Conservation (phyloP, 805 yeast genomes). For the Alloascoidea africana region DNA sequence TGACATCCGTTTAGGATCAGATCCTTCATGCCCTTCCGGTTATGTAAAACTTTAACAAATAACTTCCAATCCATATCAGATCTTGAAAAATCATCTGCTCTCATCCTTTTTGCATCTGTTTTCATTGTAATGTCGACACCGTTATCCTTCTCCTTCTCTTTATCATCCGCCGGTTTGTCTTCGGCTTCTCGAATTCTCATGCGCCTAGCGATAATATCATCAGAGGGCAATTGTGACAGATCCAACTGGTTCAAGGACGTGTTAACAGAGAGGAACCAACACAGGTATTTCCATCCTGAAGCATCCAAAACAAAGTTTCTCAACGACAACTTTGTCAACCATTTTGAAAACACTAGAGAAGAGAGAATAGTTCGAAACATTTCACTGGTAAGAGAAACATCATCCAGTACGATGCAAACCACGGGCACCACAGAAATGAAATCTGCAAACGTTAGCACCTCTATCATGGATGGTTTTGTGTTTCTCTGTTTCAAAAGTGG, state of each 20-base stretch:
- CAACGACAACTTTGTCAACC: slow-evolving; percentile 57
- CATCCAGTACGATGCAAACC: slow-evolving; percentile 61
- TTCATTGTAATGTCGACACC: slow-evolving; percentile 20
- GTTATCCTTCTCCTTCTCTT: slow-evolving; percentile 23
- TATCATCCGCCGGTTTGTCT: slow-evolving; percentile 15
- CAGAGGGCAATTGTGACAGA: slow-evolving; percentile 42
- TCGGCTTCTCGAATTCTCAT: background rate
- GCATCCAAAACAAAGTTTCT: slow-evolving; percentile 62
- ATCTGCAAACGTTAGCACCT: slow-evolving; percentile 77
- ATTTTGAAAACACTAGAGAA: slow-evolving; percentile 50
- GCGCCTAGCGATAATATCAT: slow-evolving; percentile 7
- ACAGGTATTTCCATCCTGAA: slow-evolving; percentile 66
- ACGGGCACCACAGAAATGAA: slow-evolving; percentile 79
- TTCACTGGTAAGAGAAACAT: slow-evolving; percentile 55
- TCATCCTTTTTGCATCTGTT: slow-evolving; percentile 19
- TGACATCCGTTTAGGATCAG: slow-evolving; percentile 66
- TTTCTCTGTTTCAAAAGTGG: slow-evolving; percentile 59
- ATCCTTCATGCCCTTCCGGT: slow-evolving; percentile 56
- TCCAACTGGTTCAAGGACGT: slow-evolving; percentile 44
- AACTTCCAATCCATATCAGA: slow-evolving; percentile 75
- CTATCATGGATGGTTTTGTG: slow-evolving; percentile 84
- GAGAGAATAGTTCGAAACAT: slow-evolving; percentile 65
- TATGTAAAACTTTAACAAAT: slow-evolving; percentile 44
- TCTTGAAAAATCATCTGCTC: slow-evolving; percentile 26
- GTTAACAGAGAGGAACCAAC: slow-evolving; percentile 59